Conservation (phyloP, 2,329 filamentous ascomycete genomes). For the Emmonsia crescens region DNA sequence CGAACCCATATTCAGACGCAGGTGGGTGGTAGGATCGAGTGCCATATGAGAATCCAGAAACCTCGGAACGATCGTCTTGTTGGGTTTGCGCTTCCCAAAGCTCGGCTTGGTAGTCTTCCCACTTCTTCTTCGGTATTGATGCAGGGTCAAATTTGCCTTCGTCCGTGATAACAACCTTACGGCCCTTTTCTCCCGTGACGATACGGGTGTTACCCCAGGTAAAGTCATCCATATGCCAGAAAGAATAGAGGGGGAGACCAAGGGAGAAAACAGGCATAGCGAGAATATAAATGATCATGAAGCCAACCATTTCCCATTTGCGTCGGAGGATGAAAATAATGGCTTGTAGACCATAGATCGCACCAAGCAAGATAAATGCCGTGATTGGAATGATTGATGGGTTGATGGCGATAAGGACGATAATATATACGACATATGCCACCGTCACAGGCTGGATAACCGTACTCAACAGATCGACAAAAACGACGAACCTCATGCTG, state of each 20-base stretch:
- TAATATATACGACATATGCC: constrained; percentile 79
- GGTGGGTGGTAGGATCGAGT: constrained; percentile 62
- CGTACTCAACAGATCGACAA: constrained; percentile 84
- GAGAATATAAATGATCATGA: constrained; percentile 93
- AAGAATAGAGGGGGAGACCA: constrained; percentile 80
- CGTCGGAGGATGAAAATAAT: constrained; percentile 93
- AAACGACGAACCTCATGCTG: constrained; percentile 97
- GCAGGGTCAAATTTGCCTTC: constrained; percentile 95
- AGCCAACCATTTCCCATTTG: constrained; percentile 99
- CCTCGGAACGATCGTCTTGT: constrained; percentile 68
- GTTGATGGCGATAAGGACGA: constrained; percentile 58
- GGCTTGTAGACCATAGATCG: constrained; percentile 94
- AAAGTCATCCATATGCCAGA: constrained; percentile 99
- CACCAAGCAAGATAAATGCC: constrained; percentile 79
- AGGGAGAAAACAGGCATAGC: constrained; percentile 89
- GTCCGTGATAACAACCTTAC: constrained; percentile 86
- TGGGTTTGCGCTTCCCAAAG: constrained; percentile 94
- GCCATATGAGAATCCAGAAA: constrained; percentile 88
- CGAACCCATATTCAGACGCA: constrained; percentile 61
- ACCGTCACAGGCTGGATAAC: constrained; percentile 85
- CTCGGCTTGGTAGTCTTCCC: constrained; percentile 98
- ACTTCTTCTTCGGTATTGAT: constrained; percentile 92
- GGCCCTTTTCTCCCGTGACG: constrained; percentile 84
- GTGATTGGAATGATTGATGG: constrained; percentile 63
- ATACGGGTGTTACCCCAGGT: constrained; percentile 98